Evolutionary conservation across 2,329 filamentous ascomycete genomes (phyloP).

Genomic region (Zymoseptoria tritici): DNA sequence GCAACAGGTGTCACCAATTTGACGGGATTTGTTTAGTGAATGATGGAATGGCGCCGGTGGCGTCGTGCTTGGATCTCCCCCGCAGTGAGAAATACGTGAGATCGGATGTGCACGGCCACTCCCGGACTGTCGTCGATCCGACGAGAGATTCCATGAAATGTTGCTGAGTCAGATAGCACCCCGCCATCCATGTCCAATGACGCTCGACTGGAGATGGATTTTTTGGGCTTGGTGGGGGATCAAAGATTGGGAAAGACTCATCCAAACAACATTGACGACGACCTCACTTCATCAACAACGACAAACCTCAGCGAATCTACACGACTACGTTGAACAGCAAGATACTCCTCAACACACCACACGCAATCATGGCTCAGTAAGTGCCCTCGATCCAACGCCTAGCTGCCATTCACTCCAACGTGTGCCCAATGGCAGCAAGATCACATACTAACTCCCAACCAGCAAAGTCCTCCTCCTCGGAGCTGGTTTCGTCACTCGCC

Average conservation of each 20-base stretch:
- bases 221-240: too few species aligned
- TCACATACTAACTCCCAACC: neutral
- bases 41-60: too few species aligned
- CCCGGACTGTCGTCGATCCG: neutral
- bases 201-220: neutral
- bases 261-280: neutral
- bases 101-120: neutral
- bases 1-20: too few species aligned
- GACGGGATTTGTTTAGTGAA: too few species aligned
- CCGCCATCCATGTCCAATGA: neutral
- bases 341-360: neutral
- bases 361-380: neutral
- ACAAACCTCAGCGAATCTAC: neutral
- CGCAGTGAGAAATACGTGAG: too few species aligned
- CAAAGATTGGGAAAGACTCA: too few species aligned
- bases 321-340: neutral
- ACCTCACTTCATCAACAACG: neutral
- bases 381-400: neutral
- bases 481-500: constrained; percentile 48
- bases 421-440: neutral
- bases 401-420: too few species aligned
- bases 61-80: too few species aligned
- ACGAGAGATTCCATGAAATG: too few species aligned
- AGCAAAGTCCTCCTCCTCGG: constrained; percentile 45
- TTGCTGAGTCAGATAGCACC: too few species aligned